Percentiles rank a stretch among this genome's conserved stretches.
phyloP scores from a whole-genome alignment of 75 land plant genomes.

The Cupressus sempervirens region DNA sequence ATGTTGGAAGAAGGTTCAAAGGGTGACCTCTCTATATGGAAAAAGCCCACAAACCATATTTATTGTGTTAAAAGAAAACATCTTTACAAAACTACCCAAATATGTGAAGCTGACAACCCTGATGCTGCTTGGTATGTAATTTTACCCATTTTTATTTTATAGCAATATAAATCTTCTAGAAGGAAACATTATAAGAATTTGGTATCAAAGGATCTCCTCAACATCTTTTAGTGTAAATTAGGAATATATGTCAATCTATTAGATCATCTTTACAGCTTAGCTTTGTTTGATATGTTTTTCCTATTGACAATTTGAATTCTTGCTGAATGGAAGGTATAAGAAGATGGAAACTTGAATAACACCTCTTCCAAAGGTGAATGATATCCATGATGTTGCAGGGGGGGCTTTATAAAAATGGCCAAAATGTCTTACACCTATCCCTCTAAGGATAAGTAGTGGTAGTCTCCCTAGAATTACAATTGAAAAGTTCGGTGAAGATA shows the following conservation, averaged over 20 bases:
- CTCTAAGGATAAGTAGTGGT: constrained; percentile 58
- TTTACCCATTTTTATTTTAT: constrained; percentile 14
- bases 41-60: constrained; percentile 74
- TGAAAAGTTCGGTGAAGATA: constrained; percentile 38
- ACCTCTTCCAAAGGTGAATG: constrained; percentile 37
- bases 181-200: background rate
- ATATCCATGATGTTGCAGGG: too few species aligned
- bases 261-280: background rate
- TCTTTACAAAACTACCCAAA: constrained; percentile 41
- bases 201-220: too few species aligned
- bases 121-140: constrained; percentile 67
- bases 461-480: constrained; percentile 32
- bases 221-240: too few species aligned
- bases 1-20: constrained; percentile 82
- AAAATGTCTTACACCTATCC: constrained; percentile 35
- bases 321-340: constrained; percentile 31
- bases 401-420: constrained; percentile 52
- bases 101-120: constrained; percentile 68
- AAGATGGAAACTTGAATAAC: constrained; percentile 64
- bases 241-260: background rate
- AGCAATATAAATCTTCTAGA: background rate
- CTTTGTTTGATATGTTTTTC: background rate
- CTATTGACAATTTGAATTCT: background rate
- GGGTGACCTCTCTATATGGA: constrained; percentile 73
- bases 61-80: constrained; percentile 42